A percentile compares a stretch with the other conserved stretches of the same genome.
phyloP scores from a whole-genome alignment of 73 alveolate species.

The Tetrahymena borealis region DNA sequence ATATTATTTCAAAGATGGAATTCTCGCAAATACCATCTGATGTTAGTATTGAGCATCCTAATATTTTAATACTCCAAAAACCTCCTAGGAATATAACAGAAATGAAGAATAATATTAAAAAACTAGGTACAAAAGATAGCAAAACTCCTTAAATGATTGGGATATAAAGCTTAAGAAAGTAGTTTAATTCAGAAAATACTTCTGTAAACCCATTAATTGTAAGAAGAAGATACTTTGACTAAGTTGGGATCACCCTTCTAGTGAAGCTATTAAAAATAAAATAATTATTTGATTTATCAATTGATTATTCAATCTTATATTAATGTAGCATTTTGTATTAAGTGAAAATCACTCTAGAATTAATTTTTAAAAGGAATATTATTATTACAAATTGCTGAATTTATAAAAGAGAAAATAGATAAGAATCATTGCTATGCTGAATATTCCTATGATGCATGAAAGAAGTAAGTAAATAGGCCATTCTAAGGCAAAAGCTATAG shows the following conservation, averaged over 20 bases:
- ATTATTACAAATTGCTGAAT: background rate
- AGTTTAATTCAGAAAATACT: background rate
- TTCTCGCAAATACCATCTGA: slow-evolving; percentile 28
- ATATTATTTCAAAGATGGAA: slow-evolving; percentile 41
- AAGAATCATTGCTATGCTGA: slow-evolving; percentile 43
- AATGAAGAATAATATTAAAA: background rate
- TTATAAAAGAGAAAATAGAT: slow-evolving; percentile 35
- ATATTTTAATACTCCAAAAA: slow-evolving; percentile 29
- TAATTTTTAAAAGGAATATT: slow-evolving; percentile 46
- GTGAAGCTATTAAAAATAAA: too few species aligned
- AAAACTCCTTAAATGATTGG: background rate
- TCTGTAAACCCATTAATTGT: slow-evolving; percentile 47
- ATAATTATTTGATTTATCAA: too few species aligned
- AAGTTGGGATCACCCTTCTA: slow-evolving; percentile 59
- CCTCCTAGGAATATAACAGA: slow-evolving; percentile 60
- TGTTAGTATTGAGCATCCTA: background rate
- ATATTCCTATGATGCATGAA: slow-evolving; percentile 69
- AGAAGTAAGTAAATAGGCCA: slow-evolving; percentile 72
- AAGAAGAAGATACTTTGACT: slow-evolving; percentile 48
- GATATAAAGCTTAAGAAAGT: background rate
- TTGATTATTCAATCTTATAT: too few species aligned
- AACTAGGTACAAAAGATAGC: background rate
- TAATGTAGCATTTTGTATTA: too few species aligned
- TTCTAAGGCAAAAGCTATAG: slow-evolving; percentile 70
- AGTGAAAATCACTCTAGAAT: too few species aligned